phyloP scores from a whole-genome alignment of 202 grass and related monocot genomes.

The Dendrocalamus latiflorus region DNA sequence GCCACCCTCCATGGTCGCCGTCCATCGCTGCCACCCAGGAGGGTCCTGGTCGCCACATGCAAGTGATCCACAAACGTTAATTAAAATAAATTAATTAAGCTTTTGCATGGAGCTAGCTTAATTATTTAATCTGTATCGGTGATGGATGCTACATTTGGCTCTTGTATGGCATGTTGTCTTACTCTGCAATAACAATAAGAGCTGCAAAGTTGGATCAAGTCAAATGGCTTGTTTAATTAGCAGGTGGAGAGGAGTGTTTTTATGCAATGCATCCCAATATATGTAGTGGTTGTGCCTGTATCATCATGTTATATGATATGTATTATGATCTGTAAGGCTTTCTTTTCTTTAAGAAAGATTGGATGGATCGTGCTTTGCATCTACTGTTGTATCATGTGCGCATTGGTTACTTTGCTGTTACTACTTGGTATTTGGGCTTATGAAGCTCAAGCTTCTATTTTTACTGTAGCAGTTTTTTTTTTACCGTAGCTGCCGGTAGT shows the following conservation, averaged over 20 bases:
- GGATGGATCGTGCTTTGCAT: background rate
- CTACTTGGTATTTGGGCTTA: too few relatives aligned
- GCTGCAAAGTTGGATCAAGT: background rate
- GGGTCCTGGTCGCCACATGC: conserved; percentile 70
- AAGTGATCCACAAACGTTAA: conserved; percentile 29
- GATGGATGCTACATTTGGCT: background rate
- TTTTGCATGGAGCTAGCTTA: background rate
- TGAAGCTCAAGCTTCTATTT: too few relatives aligned
- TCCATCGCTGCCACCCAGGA: conserved; percentile 50
- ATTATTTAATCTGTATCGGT: background rate
- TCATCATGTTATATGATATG: background rate
- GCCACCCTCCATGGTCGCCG: conserved; percentile 53
- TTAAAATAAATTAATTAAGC: background rate
- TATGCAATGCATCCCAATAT: background rate
- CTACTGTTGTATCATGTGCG: background rate
- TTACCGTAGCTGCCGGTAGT: too few relatives aligned
- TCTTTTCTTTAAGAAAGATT: background rate
- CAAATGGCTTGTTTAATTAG: background rate
- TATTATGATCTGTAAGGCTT: background rate
- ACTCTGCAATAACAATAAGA: background rate
- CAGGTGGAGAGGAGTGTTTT: background rate
- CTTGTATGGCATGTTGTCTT: background rate
- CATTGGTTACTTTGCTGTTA: too few relatives aligned
- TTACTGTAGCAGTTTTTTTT: too few relatives aligned
- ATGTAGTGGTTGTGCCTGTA: background rate